Evolutionary conservation across 495 filamentous ascomycete genomes (phyloP).

Genomic region (Annulohypoxylon nitens): DNA sequence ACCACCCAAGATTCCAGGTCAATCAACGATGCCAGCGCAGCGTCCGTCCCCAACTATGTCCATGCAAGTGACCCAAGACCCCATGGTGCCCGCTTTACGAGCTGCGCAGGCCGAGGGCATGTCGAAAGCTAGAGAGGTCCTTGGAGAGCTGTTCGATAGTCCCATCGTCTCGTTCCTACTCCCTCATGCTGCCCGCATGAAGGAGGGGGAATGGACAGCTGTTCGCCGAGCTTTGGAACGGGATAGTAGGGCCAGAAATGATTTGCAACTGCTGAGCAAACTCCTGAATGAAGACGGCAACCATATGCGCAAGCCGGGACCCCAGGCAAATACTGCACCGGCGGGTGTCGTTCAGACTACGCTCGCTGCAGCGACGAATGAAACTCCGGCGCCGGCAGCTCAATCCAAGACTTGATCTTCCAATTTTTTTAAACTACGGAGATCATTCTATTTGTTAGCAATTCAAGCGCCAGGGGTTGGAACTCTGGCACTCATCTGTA

Average conservation of each 20-base stretch:
- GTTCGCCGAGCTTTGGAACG: slow-evolving; percentile 70
- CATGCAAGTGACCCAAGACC: slow-evolving; percentile 48
- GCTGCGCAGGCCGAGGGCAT: slow-evolving; percentile 59
- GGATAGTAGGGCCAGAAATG: slow-evolving; percentile 62
- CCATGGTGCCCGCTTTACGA: slow-evolving; percentile 46
- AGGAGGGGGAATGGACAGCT: slow-evolving; percentile 72
- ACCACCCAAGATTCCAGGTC: slow-evolving; percentile 48
- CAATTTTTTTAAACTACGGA: not conserved
- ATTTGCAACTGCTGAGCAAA: slow-evolving; percentile 63
- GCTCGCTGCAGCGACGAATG: slow-evolving; percentile 44
- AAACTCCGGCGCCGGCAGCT: slow-evolving; percentile 24
- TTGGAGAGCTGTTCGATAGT: slow-evolving; percentile 69
- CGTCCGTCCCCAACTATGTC: slow-evolving; percentile 43
- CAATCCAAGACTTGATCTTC: slow-evolving; percentile 39
- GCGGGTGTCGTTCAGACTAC: slow-evolving; percentile 48
- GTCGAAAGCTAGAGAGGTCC: slow-evolving; percentile 66
- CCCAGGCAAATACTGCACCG: slow-evolving; percentile 35
- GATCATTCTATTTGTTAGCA: slow-evolving; percentile 16
- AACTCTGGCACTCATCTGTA: not conserved
- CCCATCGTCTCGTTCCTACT: slow-evolving; percentile 77
- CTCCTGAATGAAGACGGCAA: slow-evolving; percentile 59
- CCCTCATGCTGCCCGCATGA: slow-evolving; percentile 72
- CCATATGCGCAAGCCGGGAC: slow-evolving; percentile 42
- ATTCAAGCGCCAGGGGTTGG: not conserved
- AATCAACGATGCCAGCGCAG: slow-evolving; percentile 31